Conservation (phyloP, 257 asterid species). For the Perilla frutescens region DNA sequence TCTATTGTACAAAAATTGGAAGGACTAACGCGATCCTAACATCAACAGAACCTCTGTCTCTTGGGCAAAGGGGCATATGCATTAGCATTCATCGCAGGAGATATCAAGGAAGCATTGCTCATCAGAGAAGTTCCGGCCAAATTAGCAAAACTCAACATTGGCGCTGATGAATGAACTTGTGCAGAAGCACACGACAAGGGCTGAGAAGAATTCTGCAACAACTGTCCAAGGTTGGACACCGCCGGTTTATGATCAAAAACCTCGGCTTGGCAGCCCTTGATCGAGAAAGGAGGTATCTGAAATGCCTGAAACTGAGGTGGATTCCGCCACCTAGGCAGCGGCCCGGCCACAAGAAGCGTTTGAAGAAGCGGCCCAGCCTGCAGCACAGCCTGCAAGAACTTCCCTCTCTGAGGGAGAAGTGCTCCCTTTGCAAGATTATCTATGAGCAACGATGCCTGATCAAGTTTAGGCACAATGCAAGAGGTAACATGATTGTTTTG, state of each 20-base stretch:
- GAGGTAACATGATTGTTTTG: no score
- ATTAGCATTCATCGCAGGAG: slow-evolving; percentile 38
- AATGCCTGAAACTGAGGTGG: slow-evolving; percentile 70
- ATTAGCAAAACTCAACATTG: slow-evolving; percentile 46
- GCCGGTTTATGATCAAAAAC: background rate
- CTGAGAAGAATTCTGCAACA: background rate
- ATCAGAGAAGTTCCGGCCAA: slow-evolving; percentile 28
- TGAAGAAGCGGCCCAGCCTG: slow-evolving; percentile 74
- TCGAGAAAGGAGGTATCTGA: slow-evolving; percentile 61
- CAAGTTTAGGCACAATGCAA: slow-evolving; percentile 18
- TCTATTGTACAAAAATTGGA: slow-evolving; percentile 50
- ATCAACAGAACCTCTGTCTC: slow-evolving; percentile 56
- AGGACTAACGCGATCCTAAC: background rate
- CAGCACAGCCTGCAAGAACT: slow-evolving; percentile 60
- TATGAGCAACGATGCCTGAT: slow-evolving; percentile 50
- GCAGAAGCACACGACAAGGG: slow-evolving; percentile 53
- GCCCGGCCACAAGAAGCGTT: slow-evolving; percentile 73
- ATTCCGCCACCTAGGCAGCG: slow-evolving; percentile 89
- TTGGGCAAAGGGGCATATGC: slow-evolving; percentile 45
- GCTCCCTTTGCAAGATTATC: slow-evolving; percentile 58
- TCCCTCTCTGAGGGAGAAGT: slow-evolving; percentile 65
- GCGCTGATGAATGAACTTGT: slow-evolving; percentile 45
- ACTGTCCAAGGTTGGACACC: no score
- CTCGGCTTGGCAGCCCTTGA: slow-evolving; percentile 45
- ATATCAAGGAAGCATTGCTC: slow-evolving; percentile 26